phyloP scores from a whole-genome alignment of 2,329 filamentous ascomycete genomes.

The Coniosporium tulheliwenetii region DNA sequence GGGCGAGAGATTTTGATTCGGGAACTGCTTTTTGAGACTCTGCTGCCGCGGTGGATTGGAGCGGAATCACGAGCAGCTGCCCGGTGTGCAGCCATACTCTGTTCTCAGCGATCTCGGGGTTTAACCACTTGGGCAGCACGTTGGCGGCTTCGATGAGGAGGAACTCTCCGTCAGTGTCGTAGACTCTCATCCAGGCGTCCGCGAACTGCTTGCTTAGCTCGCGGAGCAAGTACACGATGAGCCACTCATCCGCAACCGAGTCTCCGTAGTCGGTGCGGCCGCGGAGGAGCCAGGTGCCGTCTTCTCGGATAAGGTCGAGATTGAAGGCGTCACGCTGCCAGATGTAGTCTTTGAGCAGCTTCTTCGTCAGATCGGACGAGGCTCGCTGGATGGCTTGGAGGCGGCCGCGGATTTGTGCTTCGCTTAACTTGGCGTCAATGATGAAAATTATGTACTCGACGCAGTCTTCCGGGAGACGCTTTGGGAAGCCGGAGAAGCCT shows the following conservation, averaged over 20 bases:
- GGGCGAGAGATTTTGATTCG: slow-evolving; percentile 34
- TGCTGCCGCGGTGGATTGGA: slow-evolving; percentile 10
- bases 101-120: slow-evolving; percentile 75
- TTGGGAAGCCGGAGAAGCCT: slow-evolving; percentile 49
- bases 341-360: slow-evolving; percentile 69
- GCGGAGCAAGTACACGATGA: slow-evolving; percentile 77
- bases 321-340: slow-evolving; percentile 81
- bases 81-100: slow-evolving; percentile 79
- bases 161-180: slow-evolving; percentile 88
- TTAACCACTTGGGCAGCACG: slow-evolving; percentile 76
- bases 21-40: slow-evolving; percentile 4
- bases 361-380: slow-evolving; percentile 45
- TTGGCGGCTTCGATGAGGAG: slow-evolving; percentile 87
- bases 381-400: slow-evolving; percentile 61
- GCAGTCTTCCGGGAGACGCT: slow-evolving; percentile 62
- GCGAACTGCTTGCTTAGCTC: slow-evolving; percentile 61
- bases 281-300: slow-evolving; percentile 29
- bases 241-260: slow-evolving; percentile 93
- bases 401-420: slow-evolving; percentile 42
- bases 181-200: slow-evolving; percentile 66
- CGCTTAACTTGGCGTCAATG: slow-evolving; percentile 36
- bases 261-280: slow-evolving; percentile 82
- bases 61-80: slow-evolving; percentile 57
- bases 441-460: slow-evolving; percentile 74
- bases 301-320: slow-evolving; percentile 43